Conservation (phyloP, 2,329 filamentous ascomycete species). For the Cytospora piceicola region DNA sequence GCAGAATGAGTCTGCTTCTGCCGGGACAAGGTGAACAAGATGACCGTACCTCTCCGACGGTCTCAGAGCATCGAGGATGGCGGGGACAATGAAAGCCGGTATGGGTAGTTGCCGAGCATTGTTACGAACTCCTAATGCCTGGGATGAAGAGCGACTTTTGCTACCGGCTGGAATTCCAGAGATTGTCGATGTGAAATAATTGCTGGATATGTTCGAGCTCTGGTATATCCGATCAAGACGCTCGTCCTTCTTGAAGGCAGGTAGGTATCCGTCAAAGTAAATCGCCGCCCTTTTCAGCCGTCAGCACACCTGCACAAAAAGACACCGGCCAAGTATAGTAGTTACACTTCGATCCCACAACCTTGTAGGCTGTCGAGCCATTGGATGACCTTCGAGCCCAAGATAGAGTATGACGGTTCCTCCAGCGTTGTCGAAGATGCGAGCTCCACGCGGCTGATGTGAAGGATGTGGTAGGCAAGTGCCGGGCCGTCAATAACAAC, state of each 20-base stretch:
- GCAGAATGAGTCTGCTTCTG: conserved; percentile 85
- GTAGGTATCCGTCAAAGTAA: conserved; percentile 86
- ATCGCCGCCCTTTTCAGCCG: conserved; percentile 61
- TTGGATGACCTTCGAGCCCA: conserved; percentile 31
- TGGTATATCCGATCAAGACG: conserved; percentile 64
- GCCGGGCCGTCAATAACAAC: conserved; percentile 37
- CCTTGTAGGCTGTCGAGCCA: conserved; percentile 34
- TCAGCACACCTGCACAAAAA: conserved; percentile 27
- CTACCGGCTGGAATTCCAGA: conserved; percentile 34
- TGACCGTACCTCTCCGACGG: conserved; percentile 46
- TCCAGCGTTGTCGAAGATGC: conserved; percentile 30
- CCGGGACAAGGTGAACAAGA: conserved; percentile 67
- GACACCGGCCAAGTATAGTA: conserved; percentile 2
- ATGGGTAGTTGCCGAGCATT: conserved; percentile 38
- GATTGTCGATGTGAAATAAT: conserved; percentile 46
- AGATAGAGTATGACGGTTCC: conserved; percentile 31
- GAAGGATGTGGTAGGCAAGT: conserved; percentile 35
- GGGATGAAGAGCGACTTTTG: conserved; percentile 15
- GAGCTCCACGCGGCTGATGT: conserved; percentile 27
- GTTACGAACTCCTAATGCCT: background rate
- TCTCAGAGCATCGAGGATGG: conserved; percentile 72
- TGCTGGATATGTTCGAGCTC: conserved; percentile 59
- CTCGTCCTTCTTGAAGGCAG: conserved; percentile 64
- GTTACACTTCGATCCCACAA: conserved; percentile 29
- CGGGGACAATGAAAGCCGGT: conserved; percentile 75